Evolutionary conservation across 2,329 filamentous ascomycete genomes (phyloP), one percentile per base, ranked within the genome.

Genomic region (Chrysosporium keratinophilum): DNA sequence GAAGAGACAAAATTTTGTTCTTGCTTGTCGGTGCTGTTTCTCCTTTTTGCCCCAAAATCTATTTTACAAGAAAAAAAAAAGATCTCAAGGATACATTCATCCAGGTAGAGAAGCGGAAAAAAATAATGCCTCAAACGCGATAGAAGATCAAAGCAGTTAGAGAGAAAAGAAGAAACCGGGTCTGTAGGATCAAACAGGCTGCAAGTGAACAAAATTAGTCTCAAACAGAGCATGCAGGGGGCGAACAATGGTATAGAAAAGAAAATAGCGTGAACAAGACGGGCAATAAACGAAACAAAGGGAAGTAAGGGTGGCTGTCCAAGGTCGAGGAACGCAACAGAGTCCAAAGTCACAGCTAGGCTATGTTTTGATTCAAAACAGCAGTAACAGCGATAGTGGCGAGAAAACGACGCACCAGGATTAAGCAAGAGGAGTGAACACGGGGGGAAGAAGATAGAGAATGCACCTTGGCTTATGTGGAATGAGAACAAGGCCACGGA

Each of bases 31-130:
- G 28, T 11, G 33, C 11, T 49, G 46, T 20, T 40, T 20, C 14
- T 48, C 34, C 46, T 40, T 20, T 14, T 35, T 40, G 43, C 48
- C 35, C 51, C 51, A 49, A 43, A 65, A 66, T 62, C 61, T 66
- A 66, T 66, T 63, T 65, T 66, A 66, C 64, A 66, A 56, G 54
- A 58, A 41, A 15, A 41, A 41, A n/a, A 43, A 12, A 58, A 54
- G 44, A 51, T 54, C 52, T 51, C 45, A 54, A 57, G 43, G 54
- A 54, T 55, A 52, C 44, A 45, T 44, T 49, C 34, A 37, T 44
- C 39, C 50, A 19, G 42, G 56, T 23, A 7, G n/a, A 61, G 65
- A 64, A 63, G 56, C 50, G 56, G 60, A 62, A 58, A 58, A 61
- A 61, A 60, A 59, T 60, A 40, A 41, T 40, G 19, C 14, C 19